Percentiles rank a stretch among this genome's conserved stretches.
Evolutionary conservation across 1,284 basidiomycete genomes (phyloP).

Genomic region (Sporisorium scitamineum): DNA sequence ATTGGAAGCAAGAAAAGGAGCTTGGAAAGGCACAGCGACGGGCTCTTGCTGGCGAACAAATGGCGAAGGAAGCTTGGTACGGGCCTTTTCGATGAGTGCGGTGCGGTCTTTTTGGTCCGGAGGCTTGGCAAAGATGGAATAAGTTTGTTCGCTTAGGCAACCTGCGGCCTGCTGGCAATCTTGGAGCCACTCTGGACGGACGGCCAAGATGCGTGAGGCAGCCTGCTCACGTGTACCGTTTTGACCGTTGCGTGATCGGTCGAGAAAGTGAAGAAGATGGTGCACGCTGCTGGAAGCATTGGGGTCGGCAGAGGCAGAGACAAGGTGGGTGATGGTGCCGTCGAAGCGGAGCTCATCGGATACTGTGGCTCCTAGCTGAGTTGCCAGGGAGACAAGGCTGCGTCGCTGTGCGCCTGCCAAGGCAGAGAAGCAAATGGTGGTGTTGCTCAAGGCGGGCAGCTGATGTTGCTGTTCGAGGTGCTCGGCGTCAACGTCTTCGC

Average conservation of each 20-base stretch:
- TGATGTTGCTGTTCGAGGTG: constrained; percentile 75
- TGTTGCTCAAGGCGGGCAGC: constrained; percentile 77
- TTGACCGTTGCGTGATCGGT: constrained; percentile 72
- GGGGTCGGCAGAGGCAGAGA: constrained; percentile 72
- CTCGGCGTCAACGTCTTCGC: constrained; percentile 78
- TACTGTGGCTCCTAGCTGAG: constrained; percentile 34
- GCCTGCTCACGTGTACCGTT: constrained; percentile 76
- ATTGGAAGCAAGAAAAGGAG: constrained; percentile 29
- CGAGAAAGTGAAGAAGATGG: constrained; percentile 46
- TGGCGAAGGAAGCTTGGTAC: constrained; percentile 38
- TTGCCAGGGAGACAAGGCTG: constrained; percentile 30
- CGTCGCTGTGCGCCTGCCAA: constrained; percentile 35
- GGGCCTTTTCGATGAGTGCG: constrained; percentile 28
- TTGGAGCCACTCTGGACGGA: constrained; percentile 90
- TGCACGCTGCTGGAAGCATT: constrained; percentile 73
- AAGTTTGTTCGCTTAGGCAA: constrained; percentile 50
- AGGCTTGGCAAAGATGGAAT: constrained; percentile 49
- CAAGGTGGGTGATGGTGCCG: constrained; percentile 70
- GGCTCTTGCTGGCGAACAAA: constrained; percentile 25
- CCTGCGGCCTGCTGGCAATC: constrained; percentile 80
- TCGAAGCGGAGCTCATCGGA: constrained; percentile 62
- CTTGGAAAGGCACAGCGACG: constrained; percentile 20
- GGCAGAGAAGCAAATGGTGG: constrained; percentile 76
- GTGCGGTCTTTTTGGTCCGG: constrained; percentile 19
- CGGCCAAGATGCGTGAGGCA: constrained; percentile 76